Evolutionary conservation across 306 rosid species (phyloP).

Genomic region (Abrus pulchellus): DNA sequence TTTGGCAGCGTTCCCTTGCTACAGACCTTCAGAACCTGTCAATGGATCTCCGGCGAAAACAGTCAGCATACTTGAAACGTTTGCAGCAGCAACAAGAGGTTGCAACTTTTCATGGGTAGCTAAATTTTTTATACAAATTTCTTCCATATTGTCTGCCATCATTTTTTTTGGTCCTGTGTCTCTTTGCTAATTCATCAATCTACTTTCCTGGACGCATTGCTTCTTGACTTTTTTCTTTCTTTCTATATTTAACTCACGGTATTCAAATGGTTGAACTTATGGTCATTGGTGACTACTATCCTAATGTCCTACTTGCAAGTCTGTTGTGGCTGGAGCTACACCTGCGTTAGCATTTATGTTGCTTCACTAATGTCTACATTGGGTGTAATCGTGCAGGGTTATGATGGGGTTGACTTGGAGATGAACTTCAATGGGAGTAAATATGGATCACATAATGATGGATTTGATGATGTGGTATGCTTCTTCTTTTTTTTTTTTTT

Average conservation of each 20-base stretch:
- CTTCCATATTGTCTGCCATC: not conserved
- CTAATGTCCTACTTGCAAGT: not conserved
- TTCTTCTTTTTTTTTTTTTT: not conserved
- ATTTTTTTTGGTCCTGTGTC: conserved; percentile 15
- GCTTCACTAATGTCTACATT: conserved; percentile 34
- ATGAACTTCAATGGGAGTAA: conserved; percentile 70
- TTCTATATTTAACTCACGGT: conserved; percentile 5
- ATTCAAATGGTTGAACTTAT: conserved; percentile 17
- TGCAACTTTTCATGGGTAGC: conserved; percentile 31
- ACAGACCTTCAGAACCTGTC: conserved; percentile 86
- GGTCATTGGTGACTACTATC: not conserved
- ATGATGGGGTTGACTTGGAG: conserved; percentile 81
- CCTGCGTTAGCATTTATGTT: not conserved
- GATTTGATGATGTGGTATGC: conserved; percentile 65
- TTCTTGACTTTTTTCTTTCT: not conserved
- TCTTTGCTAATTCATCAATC: not conserved
- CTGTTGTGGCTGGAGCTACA: not conserved
- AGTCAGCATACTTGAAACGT: conserved; percentile 74
- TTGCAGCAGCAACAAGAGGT: conserved; percentile 86
- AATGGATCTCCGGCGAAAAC: conserved; percentile 77
- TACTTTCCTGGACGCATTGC: not conserved
- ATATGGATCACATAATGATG: conserved; percentile 64
- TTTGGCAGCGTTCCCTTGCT: conserved; percentile 83
- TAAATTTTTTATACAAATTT: conserved; percentile 7
- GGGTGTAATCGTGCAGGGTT: conserved; percentile 63